These are phyloP conservation scores for Caryopteris hybrid DNA, from an alignment of 305 asterid genomes.

Conservation along the genomic window DNA sequence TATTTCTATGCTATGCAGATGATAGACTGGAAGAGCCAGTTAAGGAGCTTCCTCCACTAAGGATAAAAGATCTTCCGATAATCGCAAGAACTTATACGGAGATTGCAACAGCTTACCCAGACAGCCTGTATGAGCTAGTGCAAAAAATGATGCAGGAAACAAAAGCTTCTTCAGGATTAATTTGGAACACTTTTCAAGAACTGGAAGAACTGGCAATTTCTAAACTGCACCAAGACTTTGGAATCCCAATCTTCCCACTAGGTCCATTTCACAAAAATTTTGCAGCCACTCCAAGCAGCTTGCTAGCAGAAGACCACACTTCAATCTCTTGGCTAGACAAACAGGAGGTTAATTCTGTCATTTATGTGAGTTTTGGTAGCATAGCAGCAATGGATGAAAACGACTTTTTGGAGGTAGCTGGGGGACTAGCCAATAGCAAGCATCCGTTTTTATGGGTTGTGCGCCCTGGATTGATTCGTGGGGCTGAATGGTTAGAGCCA, in stretches of 20 bases:
- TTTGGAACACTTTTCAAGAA: slow-evolving; percentile 43
- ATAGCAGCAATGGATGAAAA: slow-evolving; percentile 25
- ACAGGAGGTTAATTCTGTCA: slow-evolving; percentile 20
- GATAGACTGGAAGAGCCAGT: slow-evolving; percentile 35
- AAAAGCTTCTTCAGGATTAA: slow-evolving; percentile 40
- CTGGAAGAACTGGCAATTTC: slow-evolving; percentile 34
- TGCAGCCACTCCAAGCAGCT: slow-evolving; percentile 17
- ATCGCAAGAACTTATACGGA: slow-evolving; percentile 20
- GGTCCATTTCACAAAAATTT: slow-evolving; percentile 40
- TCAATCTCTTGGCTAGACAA: slow-evolving; percentile 36
- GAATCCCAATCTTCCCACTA: slow-evolving; percentile 33
- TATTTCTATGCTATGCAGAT: slow-evolving; percentile 18
- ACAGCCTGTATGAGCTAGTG: slow-evolving; percentile 19
- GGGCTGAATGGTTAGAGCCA: slow-evolving; percentile 24
- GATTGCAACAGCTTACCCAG: slow-evolving; percentile 16
- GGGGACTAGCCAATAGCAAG: slow-evolving; percentile 29
- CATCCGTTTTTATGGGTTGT: slow-evolving; percentile 36
- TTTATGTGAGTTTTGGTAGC: slow-evolving; percentile 39
- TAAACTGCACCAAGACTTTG: slow-evolving; percentile 26
- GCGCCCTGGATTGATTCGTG: slow-evolving; percentile 28
- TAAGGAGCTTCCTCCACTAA: slow-evolving; percentile 40
- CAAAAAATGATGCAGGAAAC: slow-evolving; percentile 36
- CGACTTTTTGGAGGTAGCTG: slow-evolving; percentile 28
- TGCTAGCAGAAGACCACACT: slow-evolving; percentile 29
- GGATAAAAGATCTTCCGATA: slow-evolving; percentile 43